Percentiles rank a stretch among this genome's conserved stretches.
These are phyloP conservation scores for Talaromyces islandicus DNA, from an alignment of 2,329 filamentous ascomycete species.

Conservation along the genomic window DNA sequence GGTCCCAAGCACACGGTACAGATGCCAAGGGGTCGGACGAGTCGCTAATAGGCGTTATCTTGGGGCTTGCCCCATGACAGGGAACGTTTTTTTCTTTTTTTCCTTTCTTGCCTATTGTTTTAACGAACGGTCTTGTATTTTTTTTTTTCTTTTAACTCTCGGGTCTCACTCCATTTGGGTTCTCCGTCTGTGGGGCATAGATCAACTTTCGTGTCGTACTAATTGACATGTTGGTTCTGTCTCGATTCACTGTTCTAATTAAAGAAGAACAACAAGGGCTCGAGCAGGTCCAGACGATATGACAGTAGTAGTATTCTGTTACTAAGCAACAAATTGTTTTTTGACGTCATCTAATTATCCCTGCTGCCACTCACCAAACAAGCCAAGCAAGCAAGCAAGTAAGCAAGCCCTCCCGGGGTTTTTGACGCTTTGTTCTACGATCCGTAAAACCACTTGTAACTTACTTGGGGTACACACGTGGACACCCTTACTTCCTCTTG, in stretches of 20 bases:
- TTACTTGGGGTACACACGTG: constrained; percentile 4
- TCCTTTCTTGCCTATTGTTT: neutral
- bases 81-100: neutral
- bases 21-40: neutral
- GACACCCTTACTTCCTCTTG: constrained; percentile 3
- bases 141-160: neutral
- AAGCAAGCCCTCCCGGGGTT: too few species aligned
- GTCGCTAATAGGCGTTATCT: neutral
- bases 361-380: neutral
- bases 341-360: neutral
- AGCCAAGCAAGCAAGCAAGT: too few species aligned
- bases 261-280: neutral
- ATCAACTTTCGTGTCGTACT: too few species aligned
- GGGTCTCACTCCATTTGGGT: too few species aligned
- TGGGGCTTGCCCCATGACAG: neutral
- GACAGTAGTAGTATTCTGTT: too few species aligned
- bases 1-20: neutral
- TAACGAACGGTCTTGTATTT: neutral
- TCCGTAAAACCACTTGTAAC: neutral
- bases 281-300: neutral
- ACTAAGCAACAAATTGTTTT: neutral
- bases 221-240: neutral
- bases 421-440: too few species aligned
- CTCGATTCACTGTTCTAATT: neutral
- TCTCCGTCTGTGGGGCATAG: too few species aligned